A percentile compares a stretch with the other conserved stretches of the same genome.
phyloP scores from a whole-genome alignment of 1,284 basidiomycete species.

The Rhizoctonia solani region DNA sequence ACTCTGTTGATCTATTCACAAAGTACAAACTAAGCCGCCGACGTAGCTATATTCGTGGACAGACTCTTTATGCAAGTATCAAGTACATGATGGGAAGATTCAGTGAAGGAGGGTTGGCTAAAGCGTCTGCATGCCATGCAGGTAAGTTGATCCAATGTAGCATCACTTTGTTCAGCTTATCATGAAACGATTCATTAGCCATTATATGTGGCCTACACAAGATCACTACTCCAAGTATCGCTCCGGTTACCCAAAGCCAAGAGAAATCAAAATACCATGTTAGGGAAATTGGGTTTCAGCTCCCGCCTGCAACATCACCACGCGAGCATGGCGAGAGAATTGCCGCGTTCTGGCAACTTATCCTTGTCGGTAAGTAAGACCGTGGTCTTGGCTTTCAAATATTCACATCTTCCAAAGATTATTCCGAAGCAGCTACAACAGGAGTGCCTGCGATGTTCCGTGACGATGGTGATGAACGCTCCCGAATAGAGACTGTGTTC shows the following conservation, averaged over 20 bases:
- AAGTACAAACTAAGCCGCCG: not conserved
- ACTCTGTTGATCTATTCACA: not conserved
- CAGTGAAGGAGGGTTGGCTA: not conserved
- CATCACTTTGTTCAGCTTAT: not conserved
- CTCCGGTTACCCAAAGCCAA: not conserved
- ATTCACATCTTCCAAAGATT: not conserved
- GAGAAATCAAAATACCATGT: not conserved
- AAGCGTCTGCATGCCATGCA: slow-evolving; percentile 6
- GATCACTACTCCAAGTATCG: not conserved
- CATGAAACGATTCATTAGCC: not conserved
- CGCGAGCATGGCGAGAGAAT: slow-evolving; percentile 31
- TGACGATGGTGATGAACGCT: slow-evolving; percentile 30
- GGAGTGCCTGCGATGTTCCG: slow-evolving; percentile 27
- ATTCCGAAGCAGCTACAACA: slow-evolving; percentile 18
- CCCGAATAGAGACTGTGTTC: slow-evolving; percentile 23
- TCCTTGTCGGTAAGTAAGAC: slow-evolving; percentile 18
- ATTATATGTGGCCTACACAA: slow-evolving; percentile 26
- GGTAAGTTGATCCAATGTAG: not conserved
- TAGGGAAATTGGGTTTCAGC: slow-evolving; percentile 14
- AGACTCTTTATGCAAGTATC: slow-evolving; percentile 7
- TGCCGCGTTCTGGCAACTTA: slow-evolving; percentile 30
- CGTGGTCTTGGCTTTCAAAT: not conserved
- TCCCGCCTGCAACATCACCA: slow-evolving; percentile 2
- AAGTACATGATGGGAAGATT: slow-evolving; percentile 14
- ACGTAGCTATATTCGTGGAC: slow-evolving; percentile 10